Conservation (phyloP, 192 early-diverging fungal species). For the Helicostylum pulchrum region DNA sequence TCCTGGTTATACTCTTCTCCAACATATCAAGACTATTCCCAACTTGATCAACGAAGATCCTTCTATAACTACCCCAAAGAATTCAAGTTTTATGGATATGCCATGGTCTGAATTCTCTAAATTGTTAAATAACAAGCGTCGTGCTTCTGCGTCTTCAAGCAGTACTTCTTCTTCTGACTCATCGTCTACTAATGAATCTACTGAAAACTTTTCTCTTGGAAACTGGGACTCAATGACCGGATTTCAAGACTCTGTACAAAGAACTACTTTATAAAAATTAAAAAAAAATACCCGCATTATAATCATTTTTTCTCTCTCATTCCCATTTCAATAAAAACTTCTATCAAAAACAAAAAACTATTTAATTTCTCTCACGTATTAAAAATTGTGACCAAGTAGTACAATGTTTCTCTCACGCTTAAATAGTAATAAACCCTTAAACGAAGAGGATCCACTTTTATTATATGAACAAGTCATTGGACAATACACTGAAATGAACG, state of each 20-base stretch:
- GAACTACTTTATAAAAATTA: neutral
- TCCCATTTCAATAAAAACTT: too few species aligned
- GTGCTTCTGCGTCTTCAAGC: conserved; percentile 12
- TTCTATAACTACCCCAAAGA: conserved; percentile 35
- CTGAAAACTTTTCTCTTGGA: conserved; percentile 18
- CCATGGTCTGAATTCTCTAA: conserved; percentile 40
- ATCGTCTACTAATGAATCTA: neutral
- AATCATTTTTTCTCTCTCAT: too few species aligned
- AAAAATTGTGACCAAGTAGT: neutral
- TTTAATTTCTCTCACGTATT: neutral
- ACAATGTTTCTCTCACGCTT: neutral
- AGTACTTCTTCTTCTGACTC: conserved; percentile 8
- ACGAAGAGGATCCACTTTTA: neutral
- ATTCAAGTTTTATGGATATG: conserved; percentile 38
- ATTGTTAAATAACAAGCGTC: conserved; percentile 23
- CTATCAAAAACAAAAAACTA: neutral
- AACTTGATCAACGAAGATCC: conserved; percentile 41
- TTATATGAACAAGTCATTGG: neutral
- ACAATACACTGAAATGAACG: neutral
- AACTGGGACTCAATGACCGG: conserved; percentile 33
- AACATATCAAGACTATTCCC: conserved; percentile 39
- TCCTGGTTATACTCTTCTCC: conserved; percentile 37
- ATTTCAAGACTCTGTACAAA: conserved; percentile 16
- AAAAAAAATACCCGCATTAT: too few species aligned
- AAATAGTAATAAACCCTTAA: neutral